Base-by-base conservation (phyloP, 306 rosid genomes). In the Pyrus bretschneideri region DNA sequence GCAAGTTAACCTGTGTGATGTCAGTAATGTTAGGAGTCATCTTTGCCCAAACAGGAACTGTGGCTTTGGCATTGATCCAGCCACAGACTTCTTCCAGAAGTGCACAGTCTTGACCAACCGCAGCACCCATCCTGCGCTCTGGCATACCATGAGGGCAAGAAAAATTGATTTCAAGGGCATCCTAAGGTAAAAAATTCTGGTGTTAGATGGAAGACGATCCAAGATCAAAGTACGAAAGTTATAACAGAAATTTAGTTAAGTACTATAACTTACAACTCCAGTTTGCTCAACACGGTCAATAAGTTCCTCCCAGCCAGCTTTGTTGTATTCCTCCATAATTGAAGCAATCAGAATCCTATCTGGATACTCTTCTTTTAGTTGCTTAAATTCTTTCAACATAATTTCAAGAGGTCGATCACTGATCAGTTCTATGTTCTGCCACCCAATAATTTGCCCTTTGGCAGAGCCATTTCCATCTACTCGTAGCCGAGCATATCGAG, bases 81-180 rank as follows among this genome's bases (percentile, higher is more conserved):
- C 96, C 97, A 82, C 97, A 92, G 76, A 89, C 85, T 82, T 95
- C 99, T 92, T 92, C 97, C 72, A 95, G 61, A 82, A 95, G 97
- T 2, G 77, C 90, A 57, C 97, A 95, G 81, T 95, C 97, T 78
- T 95, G 97, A 31, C 99, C 99, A 9, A 95, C 97, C 21, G 97
- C 99, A 62, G 97, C 97, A 0, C 99, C 97, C 99, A 95, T 95
- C 83, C 81, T 95, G 78, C 96, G 92, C 78, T 95, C 97, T 5
- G 99, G 99, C 99, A 95, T 95, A 57, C 97, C 99, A 23, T 95
- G 99, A 72, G 97, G 97, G 72, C 99, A 95, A 7, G 97, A 92
- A 80, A 95, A 95, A 75, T 92, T 95, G 86, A 92, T 73, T 85
- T 95, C 99, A 35, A 95, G 21, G 49, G 99, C 99, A 80, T 95